Base-by-base conservation (phyloP, 2,329 filamentous ascomycete species). In the Berkeleyomyces rouxiae region DNA sequence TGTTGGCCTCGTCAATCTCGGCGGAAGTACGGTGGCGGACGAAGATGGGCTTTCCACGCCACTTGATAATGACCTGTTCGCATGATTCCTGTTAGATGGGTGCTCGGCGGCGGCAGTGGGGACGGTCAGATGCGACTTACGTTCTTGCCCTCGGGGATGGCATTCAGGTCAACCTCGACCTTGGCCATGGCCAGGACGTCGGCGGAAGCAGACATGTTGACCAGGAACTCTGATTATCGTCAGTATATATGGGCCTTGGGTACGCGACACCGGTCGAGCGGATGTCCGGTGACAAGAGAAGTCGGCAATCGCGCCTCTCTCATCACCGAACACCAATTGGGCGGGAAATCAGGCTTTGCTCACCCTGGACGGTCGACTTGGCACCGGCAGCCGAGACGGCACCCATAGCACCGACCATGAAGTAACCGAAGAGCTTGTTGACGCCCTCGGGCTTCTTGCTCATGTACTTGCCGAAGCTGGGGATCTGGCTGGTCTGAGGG, bases 31-130 rank as follows among this genome's bases (percentile, higher is more conserved):
- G 90, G 86, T 99, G 93, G 76, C 93, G 91, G 84, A 99, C 90
- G 82, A 99, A 99, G 75, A 99, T 90, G 76, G 93, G 93, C 88
- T 99, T 99, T 76, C 93, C 93, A 82, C 93, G 88, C 93, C 93
- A 99, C 82, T 99, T 99, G 82, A 99, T 95, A 76, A 99, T 95
- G 75, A 99, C 86, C 87, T 91, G 71, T 61, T 31, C 57, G 55
- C 64, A 43, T n/a, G 13, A n/a, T 46, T 36, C 3, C 4, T 11
- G 58, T 64, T 64, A 58, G 49, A 47, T 37, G 42, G 37, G 33
- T 31, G 23, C 16, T 43, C 7, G 44, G 44, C 55, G 36, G 10
- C 16, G 16, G 23, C 23, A 23, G 23, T n/a, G n/a, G n/a, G n/a
- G n/a, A n/a, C n/a, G n/a, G n/a, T 23, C 23, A 23, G 23, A 23